phyloP scores from a whole-genome alignment of 169 alveolate genomes.

The Cryptosporidium tyzzeri region DNA sequence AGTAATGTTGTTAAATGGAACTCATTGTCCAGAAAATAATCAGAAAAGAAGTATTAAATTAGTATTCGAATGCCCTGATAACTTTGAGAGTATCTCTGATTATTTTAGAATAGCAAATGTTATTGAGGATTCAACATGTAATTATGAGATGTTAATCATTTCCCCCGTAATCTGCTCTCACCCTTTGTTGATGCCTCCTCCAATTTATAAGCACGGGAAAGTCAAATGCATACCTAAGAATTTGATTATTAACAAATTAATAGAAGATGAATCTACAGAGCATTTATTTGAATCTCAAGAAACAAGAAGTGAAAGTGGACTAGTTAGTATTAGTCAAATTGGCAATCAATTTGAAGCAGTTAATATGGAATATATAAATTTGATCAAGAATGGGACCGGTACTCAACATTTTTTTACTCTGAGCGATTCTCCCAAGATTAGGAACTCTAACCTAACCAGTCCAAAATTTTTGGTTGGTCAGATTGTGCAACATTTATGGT shows the following conservation, averaged over 20 bases:
- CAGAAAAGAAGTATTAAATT: constrained; percentile 33
- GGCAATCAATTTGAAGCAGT: constrained; percentile 36
- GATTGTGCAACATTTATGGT: constrained; percentile 46
- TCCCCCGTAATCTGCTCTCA: constrained; percentile 65
- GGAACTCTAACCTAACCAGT: not conserved
- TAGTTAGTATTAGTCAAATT: constrained; percentile 1
- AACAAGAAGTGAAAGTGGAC: not conserved
- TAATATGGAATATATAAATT: not conserved
- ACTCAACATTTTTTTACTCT: constrained; percentile 16
- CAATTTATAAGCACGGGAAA: not conserved
- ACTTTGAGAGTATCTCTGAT: constrained; percentile 13
- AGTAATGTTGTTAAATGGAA: constrained; percentile 24
- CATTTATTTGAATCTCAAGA: not conserved
- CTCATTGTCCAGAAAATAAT: constrained; percentile 22
- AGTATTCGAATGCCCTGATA: constrained; percentile 66
- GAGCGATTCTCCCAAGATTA: constrained; percentile 16
- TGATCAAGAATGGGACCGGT: not conserved
- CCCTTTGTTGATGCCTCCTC: constrained; percentile 60
- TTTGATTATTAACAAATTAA: not conserved
- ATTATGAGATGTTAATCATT: constrained; percentile 60
- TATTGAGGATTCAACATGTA: constrained; percentile 45
- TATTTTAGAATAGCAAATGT: constrained; percentile 51
- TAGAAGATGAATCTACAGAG: not conserved
- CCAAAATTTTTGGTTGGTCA: constrained; percentile 46
- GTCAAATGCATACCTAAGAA: constrained; percentile 26